These are phyloP conservation scores for Vaccinium macrocarpon DNA, from an alignment of 148 eudicot species.

Conservation along the genomic window DNA sequence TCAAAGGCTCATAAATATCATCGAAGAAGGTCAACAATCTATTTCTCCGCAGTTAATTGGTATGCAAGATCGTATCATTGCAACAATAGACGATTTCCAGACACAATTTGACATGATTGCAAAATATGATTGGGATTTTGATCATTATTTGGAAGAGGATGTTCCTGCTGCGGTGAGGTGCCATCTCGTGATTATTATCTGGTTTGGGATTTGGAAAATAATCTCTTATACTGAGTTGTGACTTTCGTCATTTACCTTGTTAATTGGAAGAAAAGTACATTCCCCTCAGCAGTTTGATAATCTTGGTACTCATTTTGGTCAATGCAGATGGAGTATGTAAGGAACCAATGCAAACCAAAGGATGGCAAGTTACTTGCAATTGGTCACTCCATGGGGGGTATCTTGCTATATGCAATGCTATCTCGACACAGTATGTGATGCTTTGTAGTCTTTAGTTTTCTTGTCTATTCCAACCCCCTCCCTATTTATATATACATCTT, in stretches of 20 bases:
- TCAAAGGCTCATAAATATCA: constrained; percentile 68
- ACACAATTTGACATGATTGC: constrained; percentile 82
- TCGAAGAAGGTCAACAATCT: constrained; percentile 86
- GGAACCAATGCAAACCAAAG: constrained; percentile 62
- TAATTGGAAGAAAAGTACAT: background rate
- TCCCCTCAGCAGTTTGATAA: background rate
- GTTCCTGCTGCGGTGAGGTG: constrained; percentile 99
- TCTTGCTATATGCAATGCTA: constrained; percentile 81
- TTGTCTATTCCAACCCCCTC: background rate
- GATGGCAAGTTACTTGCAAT: constrained; percentile 88
- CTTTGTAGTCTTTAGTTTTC: background rate
- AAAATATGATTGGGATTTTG: constrained; percentile 96
- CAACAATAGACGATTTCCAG: constrained; percentile 80
- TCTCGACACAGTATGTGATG: constrained; percentile 59
- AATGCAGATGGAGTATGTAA: constrained; percentile 82
- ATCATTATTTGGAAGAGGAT: constrained; percentile 89
- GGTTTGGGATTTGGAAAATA: background rate
- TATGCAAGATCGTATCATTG: constrained; percentile 63
- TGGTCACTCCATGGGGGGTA: constrained; percentile 99
- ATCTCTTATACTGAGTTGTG: background rate
- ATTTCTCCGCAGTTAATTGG: constrained; percentile 77
- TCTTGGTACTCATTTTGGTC: background rate
- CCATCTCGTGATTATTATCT: constrained; percentile 34
- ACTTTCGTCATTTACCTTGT: background rate
- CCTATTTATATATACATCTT: background rate